Evolutionary conservation across 306 rosid genomes (phyloP).

Genomic region (Medicago lupulina): DNA sequence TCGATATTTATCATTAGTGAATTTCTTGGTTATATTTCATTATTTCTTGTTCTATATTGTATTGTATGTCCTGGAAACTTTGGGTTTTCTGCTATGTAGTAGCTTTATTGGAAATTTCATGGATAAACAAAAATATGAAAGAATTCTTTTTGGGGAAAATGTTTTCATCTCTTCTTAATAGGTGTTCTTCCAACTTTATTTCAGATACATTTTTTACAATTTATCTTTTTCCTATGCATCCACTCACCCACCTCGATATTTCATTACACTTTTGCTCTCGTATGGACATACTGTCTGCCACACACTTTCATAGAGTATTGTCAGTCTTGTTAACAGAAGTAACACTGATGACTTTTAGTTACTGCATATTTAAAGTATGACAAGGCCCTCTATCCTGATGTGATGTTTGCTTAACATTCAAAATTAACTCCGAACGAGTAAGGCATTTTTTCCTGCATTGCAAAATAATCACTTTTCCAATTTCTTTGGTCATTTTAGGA

Average conservation of each 20-base stretch:
- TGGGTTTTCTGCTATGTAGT: constrained; percentile 12
- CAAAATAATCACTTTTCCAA: not conserved
- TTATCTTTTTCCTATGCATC: not conserved
- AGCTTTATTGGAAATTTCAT: constrained; percentile 3
- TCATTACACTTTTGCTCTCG: not conserved
- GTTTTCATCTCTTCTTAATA: not conserved
- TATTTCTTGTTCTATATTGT: constrained; percentile 15
- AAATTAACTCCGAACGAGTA: not conserved
- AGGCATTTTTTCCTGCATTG: not conserved
- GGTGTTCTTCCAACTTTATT: constrained; percentile 3
- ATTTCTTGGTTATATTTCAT: not conserved
- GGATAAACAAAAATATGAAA: constrained; percentile 10
- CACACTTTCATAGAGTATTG: not conserved
- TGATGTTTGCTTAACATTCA: not conserved
- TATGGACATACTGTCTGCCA: not conserved
- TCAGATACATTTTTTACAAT: not conserved
- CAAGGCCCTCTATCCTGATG: not conserved
- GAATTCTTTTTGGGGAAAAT: not conserved
- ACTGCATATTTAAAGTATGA: not conserved
- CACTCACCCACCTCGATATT: constrained; percentile 1
- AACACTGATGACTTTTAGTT: not conserved
- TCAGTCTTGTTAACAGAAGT: constrained; percentile 11
- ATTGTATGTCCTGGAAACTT: constrained; percentile 26
- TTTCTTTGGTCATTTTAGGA: not conserved
- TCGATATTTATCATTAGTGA: constrained; percentile 11